phyloP scores from a whole-genome alignment of 2,329 filamentous ascomycete genomes.

The Herpotrichia juniperi region DNA sequence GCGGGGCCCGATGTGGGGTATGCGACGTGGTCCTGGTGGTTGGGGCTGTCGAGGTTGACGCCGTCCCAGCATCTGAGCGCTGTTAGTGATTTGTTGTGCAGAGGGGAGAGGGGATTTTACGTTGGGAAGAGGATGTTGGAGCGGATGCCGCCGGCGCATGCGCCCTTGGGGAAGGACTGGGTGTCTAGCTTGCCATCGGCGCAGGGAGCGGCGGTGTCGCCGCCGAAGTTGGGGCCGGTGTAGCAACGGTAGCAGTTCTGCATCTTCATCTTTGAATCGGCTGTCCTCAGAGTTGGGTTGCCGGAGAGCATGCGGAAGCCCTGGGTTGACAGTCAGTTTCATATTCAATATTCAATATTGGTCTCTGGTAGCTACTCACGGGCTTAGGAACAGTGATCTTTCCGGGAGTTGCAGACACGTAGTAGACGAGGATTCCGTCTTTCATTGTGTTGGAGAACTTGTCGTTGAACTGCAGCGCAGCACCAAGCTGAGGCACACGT shows the following conservation, averaged over 20 bases:
- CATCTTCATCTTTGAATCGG: constrained; percentile 18
- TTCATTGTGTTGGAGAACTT: constrained; percentile 30
- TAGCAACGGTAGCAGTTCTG: constrained; percentile 54
- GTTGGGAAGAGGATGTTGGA: constrained; percentile 37
- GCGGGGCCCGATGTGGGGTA: constrained; percentile 42
- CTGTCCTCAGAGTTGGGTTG: constrained; percentile 34
- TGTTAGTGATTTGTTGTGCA: background rate
- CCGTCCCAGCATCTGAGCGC: constrained; percentile 47
- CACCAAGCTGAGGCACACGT: constrained; percentile 32
- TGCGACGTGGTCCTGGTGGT: constrained; percentile 61
- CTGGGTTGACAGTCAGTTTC: constrained; percentile 19
- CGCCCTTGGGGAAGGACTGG: constrained; percentile 20
- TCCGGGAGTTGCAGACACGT: constrained; percentile 27
- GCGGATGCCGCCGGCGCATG: constrained; percentile 35
- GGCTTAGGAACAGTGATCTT: constrained; percentile 27
- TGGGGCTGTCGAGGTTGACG: constrained; percentile 55
- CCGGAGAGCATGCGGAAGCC: constrained; percentile 55
- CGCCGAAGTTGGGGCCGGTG: constrained; percentile 52
- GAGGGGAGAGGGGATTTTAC: constrained; percentile 9
- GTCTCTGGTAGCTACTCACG: constrained; percentile 6
- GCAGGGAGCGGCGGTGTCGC: constrained; percentile 46
- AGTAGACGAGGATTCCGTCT: constrained; percentile 31
- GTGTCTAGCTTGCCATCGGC: constrained; percentile 26
- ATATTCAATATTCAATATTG: background rate
- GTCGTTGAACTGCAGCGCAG: constrained; percentile 28